These are phyloP conservation scores for Globisporangium ultimum DNA, from an alignment of 352 stramenopile genomes.

Conservation along the genomic window DNA sequence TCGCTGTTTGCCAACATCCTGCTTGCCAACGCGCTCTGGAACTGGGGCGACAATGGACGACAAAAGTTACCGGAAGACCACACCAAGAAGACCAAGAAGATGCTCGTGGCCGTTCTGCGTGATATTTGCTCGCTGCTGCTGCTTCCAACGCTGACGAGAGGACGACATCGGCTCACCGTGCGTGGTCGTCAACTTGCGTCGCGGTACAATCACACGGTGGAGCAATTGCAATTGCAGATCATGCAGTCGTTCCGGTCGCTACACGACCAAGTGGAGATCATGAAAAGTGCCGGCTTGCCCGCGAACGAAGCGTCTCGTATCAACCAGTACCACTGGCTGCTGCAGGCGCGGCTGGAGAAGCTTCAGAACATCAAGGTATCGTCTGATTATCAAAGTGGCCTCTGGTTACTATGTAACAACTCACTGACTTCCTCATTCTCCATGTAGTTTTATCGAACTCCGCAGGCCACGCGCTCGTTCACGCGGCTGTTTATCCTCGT, in stretches of 20 bases:
- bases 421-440: not conserved
- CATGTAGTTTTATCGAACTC: constrained; percentile 77
- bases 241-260: constrained; percentile 53
- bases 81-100: constrained; percentile 48
- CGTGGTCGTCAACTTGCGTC: constrained; percentile 40
- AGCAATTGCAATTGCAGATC: constrained; percentile 55
- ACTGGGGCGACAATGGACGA: constrained; percentile 72
- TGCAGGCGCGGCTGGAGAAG: constrained; percentile 77
- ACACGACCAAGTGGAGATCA: constrained; percentile 71
- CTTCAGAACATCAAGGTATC: constrained; percentile 80
- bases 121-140: constrained; percentile 49
- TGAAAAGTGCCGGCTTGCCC: constrained; percentile 68
- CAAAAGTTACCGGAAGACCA: constrained; percentile 48
- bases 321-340: constrained; percentile 87
- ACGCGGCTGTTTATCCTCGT: constrained; percentile 83
- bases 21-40: constrained; percentile 75
- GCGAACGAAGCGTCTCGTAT: constrained; percentile 86
- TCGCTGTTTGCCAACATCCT: constrained; percentile 71
- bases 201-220: constrained; percentile 34
- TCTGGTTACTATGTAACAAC: not conserved
- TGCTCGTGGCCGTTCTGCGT: constrained; percentile 45
- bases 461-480: constrained; percentile 83
- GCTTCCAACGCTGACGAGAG: constrained; percentile 66
- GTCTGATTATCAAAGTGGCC: not conserved
- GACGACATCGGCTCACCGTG: constrained; percentile 65